Base-by-base conservation (phyloP, 176 grass and related monocot species). In the Eleusine indica region DNA sequence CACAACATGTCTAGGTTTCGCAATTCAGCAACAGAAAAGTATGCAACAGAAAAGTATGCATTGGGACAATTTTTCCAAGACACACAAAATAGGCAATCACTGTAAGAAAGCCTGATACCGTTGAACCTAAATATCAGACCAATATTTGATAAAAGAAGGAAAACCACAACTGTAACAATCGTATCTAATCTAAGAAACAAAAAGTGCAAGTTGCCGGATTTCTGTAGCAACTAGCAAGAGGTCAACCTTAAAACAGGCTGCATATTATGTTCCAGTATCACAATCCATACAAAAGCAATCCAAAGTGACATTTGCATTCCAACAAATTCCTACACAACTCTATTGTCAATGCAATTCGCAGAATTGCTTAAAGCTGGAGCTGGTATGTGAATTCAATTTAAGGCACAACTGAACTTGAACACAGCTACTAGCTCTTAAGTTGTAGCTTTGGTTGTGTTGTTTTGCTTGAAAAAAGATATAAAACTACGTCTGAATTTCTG, bases 361-460 rank as follows among this genome's bases (percentile, higher is more conserved):
- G 29, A 17, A 62, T 49, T 75, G 16, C 9, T 85, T 64, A 49
- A 85, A 22, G 49, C 32, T 32, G 43, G 32, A 22, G 49, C 32
- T 32, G 43, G 32, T 63, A 63, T 43, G 56, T 35, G 17, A 80
- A 75, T 61, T 80, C 66, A 75, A 28, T 41, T 61, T 68, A 61
- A 89, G 41, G 47, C 79, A 6, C 41, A 18, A 16, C 1, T 46
- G 3, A 77, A 77, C 19, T 79, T 67, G 86, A 66, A 84, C 68
- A 18, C 1, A 47, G 9, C 32, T 58, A 47, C 65, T 77, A 38
- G 30, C 56, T 80, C n/a, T 41, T 75, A 69, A 79, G 37, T 66
- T 51, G 28, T 39, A 60, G 52, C 19, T 67, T 13, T 13, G n/a
- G 30, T 53, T 44, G 0, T 78, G 83, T 19, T 78, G 29, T 75